A percentile compares a stretch with the other conserved stretches of the same genome.
These are phyloP conservation scores for Cyberlindnera euphorbiae DNA, from an alignment of 805 yeast species.

Conservation along the genomic window DNA sequence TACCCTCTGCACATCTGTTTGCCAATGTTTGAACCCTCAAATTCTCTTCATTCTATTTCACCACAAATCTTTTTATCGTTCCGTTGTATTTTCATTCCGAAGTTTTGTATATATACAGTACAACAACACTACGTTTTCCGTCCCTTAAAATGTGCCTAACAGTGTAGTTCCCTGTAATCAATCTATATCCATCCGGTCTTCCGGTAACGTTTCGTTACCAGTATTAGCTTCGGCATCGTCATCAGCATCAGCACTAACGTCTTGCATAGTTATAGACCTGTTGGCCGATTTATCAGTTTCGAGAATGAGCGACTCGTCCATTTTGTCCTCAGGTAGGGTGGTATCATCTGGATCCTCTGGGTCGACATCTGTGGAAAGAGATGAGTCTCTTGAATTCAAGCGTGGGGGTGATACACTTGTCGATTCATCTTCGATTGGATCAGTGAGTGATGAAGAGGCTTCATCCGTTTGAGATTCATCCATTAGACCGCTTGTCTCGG, in stretches of 20 bases:
- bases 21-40: no score
- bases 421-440: no score
- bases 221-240: constrained; percentile 2
- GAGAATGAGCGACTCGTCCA: constrained; percentile 24
- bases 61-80: background rate
- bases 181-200: constrained; percentile 24
- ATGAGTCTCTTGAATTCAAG: no score
- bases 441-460: no score
- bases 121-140: constrained; percentile 5
- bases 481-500: no score
- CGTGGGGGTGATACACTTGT: no score
- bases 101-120: constrained; percentile 15
- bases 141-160: constrained; percentile 1
- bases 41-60: background rate
- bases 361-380: no score
- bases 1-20: no score
- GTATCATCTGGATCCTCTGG: background rate
- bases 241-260: no score
- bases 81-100: constrained; percentile 3
- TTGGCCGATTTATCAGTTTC: constrained; percentile 23
- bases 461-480: no score
- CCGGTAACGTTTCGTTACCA: constrained; percentile 17
- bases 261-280: no score
- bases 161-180: constrained; percentile 1
- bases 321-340: constrained; percentile 12